Base-by-base conservation (phyloP, 352 stramenopile genomes). In the Pythium dissotocum region DNA sequence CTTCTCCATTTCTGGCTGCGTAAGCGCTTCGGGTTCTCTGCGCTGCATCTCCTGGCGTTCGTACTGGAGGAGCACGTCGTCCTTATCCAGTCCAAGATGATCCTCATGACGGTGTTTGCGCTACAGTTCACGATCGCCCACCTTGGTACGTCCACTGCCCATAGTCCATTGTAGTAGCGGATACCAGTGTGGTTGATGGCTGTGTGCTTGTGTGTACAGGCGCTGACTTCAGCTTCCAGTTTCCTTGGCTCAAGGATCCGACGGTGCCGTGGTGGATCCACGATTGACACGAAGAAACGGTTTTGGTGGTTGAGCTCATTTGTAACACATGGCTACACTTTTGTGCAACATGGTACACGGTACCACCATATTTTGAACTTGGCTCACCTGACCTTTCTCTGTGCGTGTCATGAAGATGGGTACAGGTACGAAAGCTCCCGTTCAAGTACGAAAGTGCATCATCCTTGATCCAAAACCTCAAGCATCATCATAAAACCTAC, bases 201-300 rank as follows among this genome's bases (percentile, higher is more conserved):
- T 42, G 16, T 60, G 30, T 30, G 28, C 28, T 30, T 30, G 28
- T 9, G 30, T 28, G 16, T 18, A 13, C 21, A 77, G 71, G 67
- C 28, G 63, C 60, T 10, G 71, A 74, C 52, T 77, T 77, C 38
- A 72, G 58, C 3, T 71, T 77, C 28, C 42, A 60, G 12, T 75
- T 74, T 30, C 38, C 4, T 35, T 77, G 71, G 62, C 36, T 69
- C 32, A 49, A 63, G 4, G 55, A 69, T 13, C 63, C 63, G 13
- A 28, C 42, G 13, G 53, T 32, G 16, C 44, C 9, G 5, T 69
- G 63, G 63, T 69, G 63, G 63, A 33, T 63, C n/a, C 24, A 67
- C 13, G n/a, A 4, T 2, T 64, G n/a, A 58, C 5, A 32, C 5
- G 13, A 21, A 52, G 18, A 28, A 14, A 10, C 36, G 9, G 5